phyloP scores from a whole-genome alignment of 176 grass and related monocot species.

The Musa acuminata region DNA sequence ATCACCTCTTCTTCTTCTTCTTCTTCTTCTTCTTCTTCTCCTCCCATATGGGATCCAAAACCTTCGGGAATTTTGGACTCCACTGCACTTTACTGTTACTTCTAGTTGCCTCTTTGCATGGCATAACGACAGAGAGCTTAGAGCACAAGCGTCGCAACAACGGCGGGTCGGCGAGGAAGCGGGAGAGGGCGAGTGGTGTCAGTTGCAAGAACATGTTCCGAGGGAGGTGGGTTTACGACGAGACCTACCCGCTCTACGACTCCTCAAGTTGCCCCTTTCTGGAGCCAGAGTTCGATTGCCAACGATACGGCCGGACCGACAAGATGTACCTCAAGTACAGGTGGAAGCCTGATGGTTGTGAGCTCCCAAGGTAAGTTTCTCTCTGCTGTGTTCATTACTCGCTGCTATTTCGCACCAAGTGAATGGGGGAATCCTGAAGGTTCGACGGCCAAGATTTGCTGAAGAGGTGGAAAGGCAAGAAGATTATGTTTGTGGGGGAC shows the following conservation, averaged over 20 bases:
- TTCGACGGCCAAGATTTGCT: slow-evolving; percentile 58
- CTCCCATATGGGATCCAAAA: no score
- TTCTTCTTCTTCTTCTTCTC: no score
- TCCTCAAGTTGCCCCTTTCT: slow-evolving; percentile 58
- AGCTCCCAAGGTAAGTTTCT: slow-evolving; percentile 26
- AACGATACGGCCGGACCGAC: slow-evolving; percentile 55
- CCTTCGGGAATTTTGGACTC: no score
- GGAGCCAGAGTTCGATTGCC: slow-evolving; percentile 48
- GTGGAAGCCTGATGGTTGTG: slow-evolving; percentile 47
- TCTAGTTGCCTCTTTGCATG: no score
- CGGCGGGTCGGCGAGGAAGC: no score
- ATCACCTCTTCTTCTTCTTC: no score
- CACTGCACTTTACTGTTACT: no score
- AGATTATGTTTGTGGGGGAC: slow-evolving; percentile 96
- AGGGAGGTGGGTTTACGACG: slow-evolving; percentile 51
- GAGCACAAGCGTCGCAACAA: no score
- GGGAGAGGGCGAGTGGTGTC: no score
- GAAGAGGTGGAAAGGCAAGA: slow-evolving; percentile 65
- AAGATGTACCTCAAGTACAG: slow-evolving; percentile 47
- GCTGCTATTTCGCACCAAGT: not conserved
- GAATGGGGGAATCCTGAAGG: slow-evolving; percentile 26
- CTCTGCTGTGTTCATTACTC: not conserved
- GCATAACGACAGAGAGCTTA: no score
- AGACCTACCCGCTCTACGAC: slow-evolving; percentile 68
- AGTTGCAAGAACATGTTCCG: slow-evolving; percentile 26